Conservation (phyloP, 2,329 filamentous ascomycete species). For the Neurospora sp. region DNA sequence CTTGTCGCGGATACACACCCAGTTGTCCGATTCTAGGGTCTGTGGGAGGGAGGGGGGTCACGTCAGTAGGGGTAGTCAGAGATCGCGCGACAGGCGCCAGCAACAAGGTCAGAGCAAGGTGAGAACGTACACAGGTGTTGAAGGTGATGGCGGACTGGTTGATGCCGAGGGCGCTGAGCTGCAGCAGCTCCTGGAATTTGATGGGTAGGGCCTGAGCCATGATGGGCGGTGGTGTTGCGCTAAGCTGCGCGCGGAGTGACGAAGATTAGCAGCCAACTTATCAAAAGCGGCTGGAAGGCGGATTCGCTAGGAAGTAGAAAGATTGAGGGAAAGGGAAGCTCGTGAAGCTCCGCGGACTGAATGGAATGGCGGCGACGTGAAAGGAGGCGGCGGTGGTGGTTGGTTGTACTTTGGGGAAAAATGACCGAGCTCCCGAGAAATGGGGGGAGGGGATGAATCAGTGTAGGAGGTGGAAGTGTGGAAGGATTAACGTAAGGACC, state of each 20-base stretch:
- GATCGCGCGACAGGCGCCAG: slow-evolving; percentile 12
- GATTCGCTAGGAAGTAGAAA: neutral
- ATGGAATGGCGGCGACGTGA: slow-evolving; percentile 9
- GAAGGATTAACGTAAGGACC: slow-evolving; percentile 7
- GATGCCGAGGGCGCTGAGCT: slow-evolving; percentile 28
- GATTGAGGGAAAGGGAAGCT: slow-evolving; percentile 3
- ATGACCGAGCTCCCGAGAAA: neutral
- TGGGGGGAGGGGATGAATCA: neutral
- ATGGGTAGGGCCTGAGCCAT: slow-evolving; percentile 29
- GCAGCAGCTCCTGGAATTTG: slow-evolving; percentile 32
- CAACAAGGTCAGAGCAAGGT: slow-evolving; percentile 6
- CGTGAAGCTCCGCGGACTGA: slow-evolving; percentile 2
- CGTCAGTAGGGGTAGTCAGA: slow-evolving; percentile 1
- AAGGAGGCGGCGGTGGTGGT: slow-evolving; percentile 6
- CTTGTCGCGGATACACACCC: slow-evolving; percentile 93
- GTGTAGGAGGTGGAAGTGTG: slow-evolving; percentile 11
- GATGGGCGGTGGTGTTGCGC: slow-evolving; percentile 21
- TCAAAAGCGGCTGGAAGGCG: slow-evolving; percentile 15
- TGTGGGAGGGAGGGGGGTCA: slow-evolving; percentile 26
- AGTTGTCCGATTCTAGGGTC: slow-evolving; percentile 97
- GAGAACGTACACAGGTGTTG: slow-evolving; percentile 65
- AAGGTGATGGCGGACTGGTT: slow-evolving; percentile 57
- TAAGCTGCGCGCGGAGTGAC: slow-evolving; percentile 20
- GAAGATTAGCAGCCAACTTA: slow-evolving; percentile 20
- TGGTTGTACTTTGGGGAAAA: slow-evolving; percentile 1